Base-by-base conservation (phyloP, 345 rosid genomes). In the Eucalyptus polyanthemos region DNA sequence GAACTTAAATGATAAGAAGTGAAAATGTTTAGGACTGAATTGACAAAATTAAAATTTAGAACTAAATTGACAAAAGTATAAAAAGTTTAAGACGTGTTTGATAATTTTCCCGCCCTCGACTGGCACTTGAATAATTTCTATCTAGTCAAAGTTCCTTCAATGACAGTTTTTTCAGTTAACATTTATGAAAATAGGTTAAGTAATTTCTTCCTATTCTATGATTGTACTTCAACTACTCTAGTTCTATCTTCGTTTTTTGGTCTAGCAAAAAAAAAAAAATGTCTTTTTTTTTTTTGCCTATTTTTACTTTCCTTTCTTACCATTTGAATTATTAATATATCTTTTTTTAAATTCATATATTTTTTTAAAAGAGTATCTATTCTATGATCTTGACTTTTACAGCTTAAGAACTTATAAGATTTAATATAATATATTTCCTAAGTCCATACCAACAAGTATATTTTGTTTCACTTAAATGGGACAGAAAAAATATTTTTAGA, bases 91-190 rank as follows among this genome's bases (percentile, higher is more conserved):
- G 2, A 53, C 4, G 0, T 19, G 56, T 53, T 53, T 53, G 56
- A 53, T 0, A 53, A 53, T 53, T 53, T 19, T 19, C 56, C 24
- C 0, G 0, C 24, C 56, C 10, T 0, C 0, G 5, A 62, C 9
- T 13, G 0, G 15, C 31, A 60, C 15, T 27, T 27, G 16, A 62
- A 14, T 27, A 27, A 62, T 62, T 2, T 62, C 31, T 62, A 62
- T 13, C 4, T 27, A 62, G 9, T 14, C 72, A 65, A 65, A 65
- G 72, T 65, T 65, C 34, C 37, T 29, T 29, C 2, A 14, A 29
- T 29, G 37, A 29, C 19, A 29, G 1, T 6, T 65, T 62, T 29
- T 65, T 65, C 0, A 65, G 5, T 14, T 29, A 29, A 65, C 72
- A 13, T 65, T n/a, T 29, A 14, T 29, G 37, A 65, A 29, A 65